phyloP scores from a whole-genome alignment of 768 basidiomycete genomes.

The Calocybe indica region DNA sequence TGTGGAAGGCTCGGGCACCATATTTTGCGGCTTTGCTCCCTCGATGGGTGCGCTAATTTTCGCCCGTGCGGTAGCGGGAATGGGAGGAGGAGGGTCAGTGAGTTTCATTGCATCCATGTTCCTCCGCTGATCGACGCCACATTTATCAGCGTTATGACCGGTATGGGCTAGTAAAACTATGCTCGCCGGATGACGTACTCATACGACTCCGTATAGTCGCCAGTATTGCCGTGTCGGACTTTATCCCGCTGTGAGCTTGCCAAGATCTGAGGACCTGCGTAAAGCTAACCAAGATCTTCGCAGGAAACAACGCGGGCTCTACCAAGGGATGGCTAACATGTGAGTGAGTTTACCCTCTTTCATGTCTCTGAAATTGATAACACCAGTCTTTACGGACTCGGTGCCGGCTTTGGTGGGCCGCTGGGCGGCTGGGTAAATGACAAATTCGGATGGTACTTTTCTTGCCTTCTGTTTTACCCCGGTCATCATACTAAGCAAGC shows the following conservation, averaged over 20 bases:
- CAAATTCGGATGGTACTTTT: conserved; percentile 72
- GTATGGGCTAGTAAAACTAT: conserved; percentile 22
- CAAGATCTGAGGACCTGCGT: conserved; percentile 4
- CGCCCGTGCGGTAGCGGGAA: conserved; percentile 82
- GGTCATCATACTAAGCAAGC: conserved; percentile 1
- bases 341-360: conserved; percentile 28
- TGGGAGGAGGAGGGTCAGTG: conserved; percentile 87
- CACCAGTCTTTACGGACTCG: conserved; percentile 73
- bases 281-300: conserved; percentile 2
- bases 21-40: conserved; percentile 80
- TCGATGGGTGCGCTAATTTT: conserved; percentile 80
- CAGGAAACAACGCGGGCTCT: conserved; percentile 82
- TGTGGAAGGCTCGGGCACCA: conserved; percentile 66
- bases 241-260: conserved; percentile 74
- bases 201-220: conserved; percentile 44
- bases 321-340: conserved; percentile 91
- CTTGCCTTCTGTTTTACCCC: conserved; percentile 3
- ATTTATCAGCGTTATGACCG: conserved; percentile 72
- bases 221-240: conserved; percentile 80
- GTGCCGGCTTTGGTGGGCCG: conserved; percentile 76
- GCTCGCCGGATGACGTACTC: too few relatives aligned
- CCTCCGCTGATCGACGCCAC: conserved; percentile 18
- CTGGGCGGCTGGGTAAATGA: conserved; percentile 85
- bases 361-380: background rate
- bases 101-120: conserved; percentile 12